Evolutionary conservation across 805 yeast genomes (phyloP), one percentile per base, ranked within the genome.

Genomic region (Metschnikowia cerradonensis): DNA sequence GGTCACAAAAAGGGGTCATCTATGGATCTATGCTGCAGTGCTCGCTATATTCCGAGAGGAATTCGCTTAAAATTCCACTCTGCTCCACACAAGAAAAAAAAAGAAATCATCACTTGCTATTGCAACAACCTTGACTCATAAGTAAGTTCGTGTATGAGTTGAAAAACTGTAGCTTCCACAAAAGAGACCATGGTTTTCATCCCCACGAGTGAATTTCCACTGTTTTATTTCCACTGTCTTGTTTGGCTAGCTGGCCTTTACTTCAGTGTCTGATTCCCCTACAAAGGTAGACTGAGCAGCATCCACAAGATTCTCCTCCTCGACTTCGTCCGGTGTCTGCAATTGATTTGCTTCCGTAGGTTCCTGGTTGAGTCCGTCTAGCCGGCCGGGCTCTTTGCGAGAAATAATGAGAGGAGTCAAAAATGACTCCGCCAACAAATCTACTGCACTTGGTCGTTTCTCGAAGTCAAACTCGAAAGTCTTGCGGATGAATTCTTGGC

Each of bases 401-500:
- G 81, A 67, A 68, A 79, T 63, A 43, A 77, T 71, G 59, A 77
- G 67, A 3, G 77, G 76, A 31, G 72, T 74, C 53, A 82, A 61
- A 61, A 88, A 88, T n/a, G 79, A 71, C 57, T 88, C 90, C 15
- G 76, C 68, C 50, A 89, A 67, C 50, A 92, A 65, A 50, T 84
- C 87, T 4, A 77, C 70, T 2, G 97, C 96, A 45, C 81, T 73
- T 0, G 95, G 89, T 58, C 98, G 76, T 62, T 80, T 77, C 35
- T 77, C 76, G 63, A 83, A 86, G 59, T 94, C 95, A 20, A 87
- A 61, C 52, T 85, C 89, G 63, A 94, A 88, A 1, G 96, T 80
- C 63, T 78, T 69, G 6, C 61, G 58, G 53, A 91, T 65, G 59
- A 94, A 90, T 32, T 80, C 83, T 55, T 72, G 76, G 3, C 90